These are phyloP conservation scores for Sordariomycetes sp. DNA, from an alignment of 2,329 filamentous ascomycete genomes.

Conservation along the genomic window DNA sequence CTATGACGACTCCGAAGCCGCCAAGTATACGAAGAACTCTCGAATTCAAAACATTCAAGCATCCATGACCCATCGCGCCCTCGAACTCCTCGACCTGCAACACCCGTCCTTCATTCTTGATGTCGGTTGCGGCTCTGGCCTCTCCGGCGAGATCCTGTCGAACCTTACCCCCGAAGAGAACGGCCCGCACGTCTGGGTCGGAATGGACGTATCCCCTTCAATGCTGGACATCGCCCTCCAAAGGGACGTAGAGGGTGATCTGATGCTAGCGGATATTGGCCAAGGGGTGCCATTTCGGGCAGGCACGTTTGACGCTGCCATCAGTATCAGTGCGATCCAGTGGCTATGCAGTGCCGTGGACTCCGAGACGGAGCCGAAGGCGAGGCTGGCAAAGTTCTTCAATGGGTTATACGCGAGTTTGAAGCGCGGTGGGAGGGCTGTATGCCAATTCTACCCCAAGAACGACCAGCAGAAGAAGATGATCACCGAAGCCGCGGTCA, in stretches of 20 bases:
- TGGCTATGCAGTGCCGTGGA: slow-evolving; percentile 97
- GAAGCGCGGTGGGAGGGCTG: slow-evolving; percentile 75
- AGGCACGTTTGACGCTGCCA: slow-evolving; percentile 87
- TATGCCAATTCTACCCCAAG: slow-evolving; percentile 97
- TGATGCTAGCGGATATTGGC: slow-evolving; percentile 91
- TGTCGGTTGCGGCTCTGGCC: slow-evolving; percentile 89
- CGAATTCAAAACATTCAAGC: slow-evolving; percentile 95
- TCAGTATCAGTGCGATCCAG: slow-evolving; percentile 93
- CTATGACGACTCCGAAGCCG: slow-evolving; percentile 91
- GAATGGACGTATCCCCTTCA: slow-evolving; percentile 89
- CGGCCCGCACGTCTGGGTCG: slow-evolving; percentile 90
- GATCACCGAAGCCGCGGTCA: slow-evolving; percentile 85
- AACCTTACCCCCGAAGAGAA: slow-evolving; percentile 59
- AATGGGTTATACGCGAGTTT: slow-evolving; percentile 82
- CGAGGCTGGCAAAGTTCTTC: slow-evolving; percentile 77
- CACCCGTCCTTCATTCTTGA: slow-evolving; percentile 85
- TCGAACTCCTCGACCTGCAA: slow-evolving; percentile 78
- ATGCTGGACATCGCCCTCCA: slow-evolving; percentile 96
- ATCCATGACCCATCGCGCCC: slow-evolving; percentile 85
- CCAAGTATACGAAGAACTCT: slow-evolving; percentile 94
- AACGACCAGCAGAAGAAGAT: slow-evolving; percentile 86
- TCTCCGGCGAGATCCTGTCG: slow-evolving; percentile 89
- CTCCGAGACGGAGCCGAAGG: slow-evolving; percentile 72
- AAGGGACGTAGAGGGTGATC: slow-evolving; percentile 82
- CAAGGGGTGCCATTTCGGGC: slow-evolving; percentile 92